Evolutionary conservation across 805 yeast species (phyloP), one percentile per base, ranked within the genome.

Genomic region (Wickerhamiella alocasiicola): DNA sequence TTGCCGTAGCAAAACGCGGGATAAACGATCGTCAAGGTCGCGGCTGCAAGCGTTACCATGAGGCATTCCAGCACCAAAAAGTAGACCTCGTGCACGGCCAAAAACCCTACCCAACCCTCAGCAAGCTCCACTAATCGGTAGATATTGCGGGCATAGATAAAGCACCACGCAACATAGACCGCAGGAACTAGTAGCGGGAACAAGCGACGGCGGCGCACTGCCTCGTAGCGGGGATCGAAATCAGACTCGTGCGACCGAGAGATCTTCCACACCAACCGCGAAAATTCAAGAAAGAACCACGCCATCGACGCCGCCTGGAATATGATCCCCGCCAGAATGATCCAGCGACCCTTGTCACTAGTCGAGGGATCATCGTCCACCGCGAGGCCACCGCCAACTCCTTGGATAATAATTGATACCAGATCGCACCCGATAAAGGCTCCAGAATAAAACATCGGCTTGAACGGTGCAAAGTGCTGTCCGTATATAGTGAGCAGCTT

Each of bases 251-350:
- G 19, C 24, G 38, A 42, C 1, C 31, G 23, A 23, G 20, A 31
- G 26, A 52, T 46, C 6, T 31, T 24, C 33, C 35, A 43, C 26
- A 36, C 30, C 3, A 80, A 73, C 38, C 64, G 62, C 27, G 57
- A 52, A 62, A 71, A 69, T 9, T 80, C 58, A 5, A 60, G 19
- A 24, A 76, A 56, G 56, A 81, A 85, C 1, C 75, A 41, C 2
- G 68, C 50, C 78, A 85, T 79, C 4, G 82, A 68, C 4, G 70
- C 58, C 4, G 82, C 87, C 60, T 85, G 95, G 52, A 79, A 67
- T 0, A 77, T 78, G 36, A 85, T 65, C 6, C 95, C 95, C 2
- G 71, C 87, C 35, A 82, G 70, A 78, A 84, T 80, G 36, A 79
- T 57, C 53, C 75, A 65, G 1, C 80, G 66, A n/a, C 88, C 88